A percentile compares a stretch with the other conserved stretches of the same genome.
Evolutionary conservation across 345 rosid species (phyloP).

Genomic region (Hibiscus mutabilis): DNA sequence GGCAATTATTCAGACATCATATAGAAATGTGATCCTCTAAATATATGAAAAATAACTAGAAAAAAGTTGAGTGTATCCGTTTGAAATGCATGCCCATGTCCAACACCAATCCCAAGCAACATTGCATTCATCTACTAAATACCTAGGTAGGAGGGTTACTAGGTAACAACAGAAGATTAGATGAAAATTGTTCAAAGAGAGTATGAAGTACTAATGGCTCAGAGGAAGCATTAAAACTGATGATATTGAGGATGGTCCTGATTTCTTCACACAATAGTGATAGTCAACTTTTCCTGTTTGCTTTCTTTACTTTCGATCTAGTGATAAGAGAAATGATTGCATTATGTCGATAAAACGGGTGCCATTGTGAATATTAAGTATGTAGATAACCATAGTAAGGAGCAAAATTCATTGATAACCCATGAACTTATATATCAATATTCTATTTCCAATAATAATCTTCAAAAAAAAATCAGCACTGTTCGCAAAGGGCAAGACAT

Average conservation of each 20-base stretch:
- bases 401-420: too few species aligned
- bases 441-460: too few species aligned
- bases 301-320: too few species aligned
- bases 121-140: not conserved
- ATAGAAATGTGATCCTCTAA: not conserved
- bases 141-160: conserved; percentile 27
- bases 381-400: too few species aligned
- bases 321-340: too few species aligned
- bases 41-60: not conserved
- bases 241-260: conserved; percentile 83
- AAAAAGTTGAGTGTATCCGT: not conserved
- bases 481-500: not conserved
- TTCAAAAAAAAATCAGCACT: not conserved
- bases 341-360: too few species aligned
- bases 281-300: not conserved
- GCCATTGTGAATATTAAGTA: too few species aligned
- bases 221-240: conserved; percentile 61
- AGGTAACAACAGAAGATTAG: conserved; percentile 54
- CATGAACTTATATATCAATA: too few species aligned
- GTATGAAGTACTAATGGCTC: conserved; percentile 77
- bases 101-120: not conserved
- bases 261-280: conserved; percentile 35
- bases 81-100: not conserved
- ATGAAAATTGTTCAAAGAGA: conserved; percentile 35
- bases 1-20: not conserved